Base-by-base conservation (phyloP, 2,329 filamentous ascomycete species). In the Alternaria gaisen region DNA sequence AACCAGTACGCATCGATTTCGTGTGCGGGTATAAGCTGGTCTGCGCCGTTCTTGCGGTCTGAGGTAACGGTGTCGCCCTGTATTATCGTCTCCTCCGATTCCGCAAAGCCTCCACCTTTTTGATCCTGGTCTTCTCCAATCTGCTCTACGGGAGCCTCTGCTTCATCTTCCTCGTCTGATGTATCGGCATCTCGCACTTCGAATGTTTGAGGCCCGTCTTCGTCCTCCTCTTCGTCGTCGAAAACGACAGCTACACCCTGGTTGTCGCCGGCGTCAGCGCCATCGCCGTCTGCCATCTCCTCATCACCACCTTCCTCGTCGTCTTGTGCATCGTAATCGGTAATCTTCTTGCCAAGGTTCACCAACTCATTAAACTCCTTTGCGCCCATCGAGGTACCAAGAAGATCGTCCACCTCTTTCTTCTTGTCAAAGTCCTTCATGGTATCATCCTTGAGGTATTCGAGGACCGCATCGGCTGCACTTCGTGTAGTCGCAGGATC, bases 391-490 rank as follows among this genome's bases (percentile, higher is more conserved):
- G 89, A 88, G 36, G 86, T 86, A n/a, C 94, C 95, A 42, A 99
- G 80, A 61, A 98, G 88, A 67, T 98, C 95, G 72, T 99, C 95
- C 43, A 98, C 88, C 77, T 97, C 93, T 81, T 94, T 97, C 84
- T 99, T 99, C 84, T 96, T 97, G 78, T 99, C 95, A 61, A 97
- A 92, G 77, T 99, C 95, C 79, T 98, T 98, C 82, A 97, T 84
- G 65, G 94, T 91, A 65, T 97, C 94, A 70, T 98, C 94, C 80
- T 99, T 99, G 44, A 99, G 83, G 65, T 91, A 93, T 77, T 99
- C 95, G 54, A 99, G 79, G 3, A 94, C 89, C 3, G 92, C 93
- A 77, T 99, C 95, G 14, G 95, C 94, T 16, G 95, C 96, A 79
- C 95, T 99, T 69, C 93, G 88, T 44, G 97, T 93, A 54, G 97